phyloP scores from a whole-genome alignment of 1,284 basidiomycete genomes.

The Psilocybe mexicana region DNA sequence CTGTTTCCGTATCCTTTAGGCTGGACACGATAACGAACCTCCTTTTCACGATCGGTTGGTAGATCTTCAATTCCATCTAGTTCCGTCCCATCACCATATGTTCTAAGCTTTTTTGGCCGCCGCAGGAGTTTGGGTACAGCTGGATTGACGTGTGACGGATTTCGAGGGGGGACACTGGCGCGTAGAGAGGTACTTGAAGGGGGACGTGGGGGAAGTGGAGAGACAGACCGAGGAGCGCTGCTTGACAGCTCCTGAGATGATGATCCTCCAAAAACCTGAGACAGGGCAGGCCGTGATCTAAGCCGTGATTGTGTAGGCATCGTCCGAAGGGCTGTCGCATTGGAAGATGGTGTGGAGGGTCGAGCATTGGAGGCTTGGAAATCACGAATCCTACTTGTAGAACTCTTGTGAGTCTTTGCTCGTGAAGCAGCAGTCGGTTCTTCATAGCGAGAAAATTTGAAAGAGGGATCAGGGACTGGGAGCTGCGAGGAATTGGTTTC shows the following conservation, averaged over 20 bases:
- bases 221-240: constrained; percentile 42
- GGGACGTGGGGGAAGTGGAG: constrained; percentile 59
- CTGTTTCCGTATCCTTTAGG: constrained; percentile 68
- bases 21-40: constrained; percentile 67
- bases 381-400: constrained; percentile 62
- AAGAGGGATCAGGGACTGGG: constrained; percentile 36
- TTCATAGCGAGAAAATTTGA: constrained; percentile 54
- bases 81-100: constrained; percentile 92
- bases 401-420: constrained; percentile 68
- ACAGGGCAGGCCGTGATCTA: constrained; percentile 72
- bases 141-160: constrained; percentile 28
- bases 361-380: constrained; percentile 73
- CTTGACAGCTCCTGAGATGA: constrained; percentile 32
- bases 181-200: constrained; percentile 46
- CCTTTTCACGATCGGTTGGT: constrained; percentile 81
- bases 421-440: constrained; percentile 77
- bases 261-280: constrained; percentile 64
- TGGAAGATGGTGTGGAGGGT: constrained; percentile 75
- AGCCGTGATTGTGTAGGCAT: constrained; percentile 77
- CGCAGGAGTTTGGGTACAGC: constrained; percentile 69
- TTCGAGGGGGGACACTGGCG: constrained; percentile 26
- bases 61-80: constrained; percentile 91
- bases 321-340: constrained; percentile 74
- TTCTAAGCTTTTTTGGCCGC: constrained; percentile 68
- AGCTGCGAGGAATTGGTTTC: constrained; percentile 58